phyloP scores from a whole-genome alignment of 441 rosid species.

The Pelargonium exstipulatum region DNA sequence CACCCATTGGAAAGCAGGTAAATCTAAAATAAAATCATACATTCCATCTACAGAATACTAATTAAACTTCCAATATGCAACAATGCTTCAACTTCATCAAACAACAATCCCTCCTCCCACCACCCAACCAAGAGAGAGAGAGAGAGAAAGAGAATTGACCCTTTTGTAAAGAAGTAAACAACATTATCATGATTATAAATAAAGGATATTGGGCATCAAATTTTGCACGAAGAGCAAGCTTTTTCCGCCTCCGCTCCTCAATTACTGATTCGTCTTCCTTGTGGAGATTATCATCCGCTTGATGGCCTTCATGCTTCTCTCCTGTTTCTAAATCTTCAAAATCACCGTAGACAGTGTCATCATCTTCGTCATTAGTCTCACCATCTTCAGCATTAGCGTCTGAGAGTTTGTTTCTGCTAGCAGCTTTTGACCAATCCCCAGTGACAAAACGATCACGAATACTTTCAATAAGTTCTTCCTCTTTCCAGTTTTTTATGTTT shows the following conservation, averaged over 20 bases:
- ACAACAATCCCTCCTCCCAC: background rate
- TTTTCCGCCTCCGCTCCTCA: conserved; percentile 64
- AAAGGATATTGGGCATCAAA: conserved; percentile 90
- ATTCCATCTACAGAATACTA: background rate
- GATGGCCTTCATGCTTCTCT: conserved; percentile 41
- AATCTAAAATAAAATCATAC: background rate
- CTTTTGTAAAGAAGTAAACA: background rate
- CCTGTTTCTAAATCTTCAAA: conserved; percentile 92
- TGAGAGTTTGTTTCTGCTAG: conserved; percentile 43
- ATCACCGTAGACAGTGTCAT: conserved; percentile 54
- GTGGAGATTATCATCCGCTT: conserved; percentile 30
- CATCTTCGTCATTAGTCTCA: conserved; percentile 27
- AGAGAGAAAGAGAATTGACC: background rate
- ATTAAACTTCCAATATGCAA: background rate
- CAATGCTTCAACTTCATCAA: background rate
- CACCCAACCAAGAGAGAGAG: background rate
- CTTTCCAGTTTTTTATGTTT: conserved; percentile 57
- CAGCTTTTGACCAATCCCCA: conserved; percentile 82
- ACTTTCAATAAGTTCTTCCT: conserved; percentile 52
- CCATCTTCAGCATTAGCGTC: conserved; percentile 27
- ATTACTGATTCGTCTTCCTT: conserved; percentile 36
- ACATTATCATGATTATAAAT: conserved; percentile 29
- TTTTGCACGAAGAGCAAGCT: conserved; percentile 68
- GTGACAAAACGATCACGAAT: conserved; percentile 84
- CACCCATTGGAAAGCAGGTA: background rate